phyloP scores from a whole-genome alignment of 2,329 filamentous ascomycete species.

The Thelonectria olida region DNA sequence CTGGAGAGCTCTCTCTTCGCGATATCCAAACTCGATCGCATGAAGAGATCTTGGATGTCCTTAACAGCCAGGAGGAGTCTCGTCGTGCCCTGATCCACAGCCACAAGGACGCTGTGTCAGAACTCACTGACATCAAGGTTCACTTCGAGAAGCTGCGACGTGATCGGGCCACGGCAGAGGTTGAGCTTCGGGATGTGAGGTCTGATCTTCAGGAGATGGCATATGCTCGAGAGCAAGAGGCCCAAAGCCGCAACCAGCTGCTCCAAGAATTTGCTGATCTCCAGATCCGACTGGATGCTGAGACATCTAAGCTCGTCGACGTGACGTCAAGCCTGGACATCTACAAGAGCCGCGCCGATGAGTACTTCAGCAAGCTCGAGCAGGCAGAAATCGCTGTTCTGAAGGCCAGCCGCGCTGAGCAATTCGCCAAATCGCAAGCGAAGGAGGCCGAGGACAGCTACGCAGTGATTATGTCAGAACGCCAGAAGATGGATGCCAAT shows the following conservation, averaged over 20 bases:
- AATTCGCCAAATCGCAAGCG: slow-evolving; percentile 90
- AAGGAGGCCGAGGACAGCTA: slow-evolving; percentile 92
- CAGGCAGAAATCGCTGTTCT: slow-evolving; percentile 96
- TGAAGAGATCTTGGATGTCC: slow-evolving; percentile 90
- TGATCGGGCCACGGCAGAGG: slow-evolving; percentile 79
- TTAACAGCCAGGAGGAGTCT: slow-evolving; percentile 93
- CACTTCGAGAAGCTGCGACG: slow-evolving; percentile 89
- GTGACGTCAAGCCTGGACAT: slow-evolving; percentile 83
- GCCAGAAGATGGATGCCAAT: slow-evolving; percentile 86
- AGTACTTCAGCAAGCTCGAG: slow-evolving; percentile 97
- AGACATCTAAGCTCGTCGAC: slow-evolving; percentile 85
- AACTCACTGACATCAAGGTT: slow-evolving; percentile 86
- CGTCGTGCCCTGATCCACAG: slow-evolving; percentile 82
- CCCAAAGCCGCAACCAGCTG: slow-evolving; percentile 85
- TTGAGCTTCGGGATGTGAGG: slow-evolving; percentile 84
- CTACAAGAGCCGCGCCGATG: slow-evolving; percentile 92
- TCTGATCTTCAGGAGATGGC: slow-evolving; percentile 86
- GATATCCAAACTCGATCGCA: slow-evolving; percentile 94
- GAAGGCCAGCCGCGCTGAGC: slow-evolving; percentile 89
- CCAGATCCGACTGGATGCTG: slow-evolving; percentile 90
- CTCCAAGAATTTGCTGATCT: slow-evolving; percentile 93
- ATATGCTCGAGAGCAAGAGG: slow-evolving; percentile 83
- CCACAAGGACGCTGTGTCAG: slow-evolving; percentile 85
- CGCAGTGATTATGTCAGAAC: slow-evolving; percentile 88
- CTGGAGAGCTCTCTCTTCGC: slow-evolving; percentile 86